Base-by-base conservation (phyloP, 371 early-diverging fungal genomes). In the Haplosporangium sp. region DNA sequence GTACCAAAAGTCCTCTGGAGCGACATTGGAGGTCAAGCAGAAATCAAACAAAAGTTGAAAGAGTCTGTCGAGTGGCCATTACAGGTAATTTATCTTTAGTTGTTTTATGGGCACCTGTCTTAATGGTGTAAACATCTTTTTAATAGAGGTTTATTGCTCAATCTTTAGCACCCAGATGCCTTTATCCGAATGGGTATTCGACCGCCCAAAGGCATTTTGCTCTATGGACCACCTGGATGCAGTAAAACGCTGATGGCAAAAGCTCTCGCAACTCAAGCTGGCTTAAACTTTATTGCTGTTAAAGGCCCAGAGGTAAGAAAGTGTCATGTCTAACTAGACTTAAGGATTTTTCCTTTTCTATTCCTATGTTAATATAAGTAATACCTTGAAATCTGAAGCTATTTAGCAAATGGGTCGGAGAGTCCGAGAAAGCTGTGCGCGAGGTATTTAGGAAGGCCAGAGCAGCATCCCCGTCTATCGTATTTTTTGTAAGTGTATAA, bases 31-130 rank as follows among this genome's bases (percentile, higher is more conserved):
- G 99, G 99, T 1, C 96, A 98, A 75, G 90, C 89, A 44, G 93
- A 94, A 20, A 94, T 98, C 48, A 99, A 98, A 81, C 95, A 96
- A 74, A 93, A 95, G 83, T 86, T 99, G 39, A 92, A 94, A 57
- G 99, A 99, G 84, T 94, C 99, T 0, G 95, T 99, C 2, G 99
- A 99, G 84, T 97, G 99, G 94, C 99, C 99, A 2, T 82, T 99
- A 10, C 90, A 94, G 86, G 92, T 91, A 83, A 44, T 58, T 5
- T 50, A 4, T 27, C 27, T 27, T 27, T 27, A 27, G 27, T 27
- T 27, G 27, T 27, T 27, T 27, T 27, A 27, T 27, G 27, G 27
- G 27, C 27, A 27, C 27, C 27, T 27, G 50, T 50, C 17, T 15
- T 50, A 50, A 17, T 50, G 5, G 9, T 50, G n/a, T 17, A 50